A percentile compares a stretch with the other conserved stretches of the same genome.
phyloP scores from a whole-genome alignment of 352 stramenopile species.

The Phytophthora aleatoria region DNA sequence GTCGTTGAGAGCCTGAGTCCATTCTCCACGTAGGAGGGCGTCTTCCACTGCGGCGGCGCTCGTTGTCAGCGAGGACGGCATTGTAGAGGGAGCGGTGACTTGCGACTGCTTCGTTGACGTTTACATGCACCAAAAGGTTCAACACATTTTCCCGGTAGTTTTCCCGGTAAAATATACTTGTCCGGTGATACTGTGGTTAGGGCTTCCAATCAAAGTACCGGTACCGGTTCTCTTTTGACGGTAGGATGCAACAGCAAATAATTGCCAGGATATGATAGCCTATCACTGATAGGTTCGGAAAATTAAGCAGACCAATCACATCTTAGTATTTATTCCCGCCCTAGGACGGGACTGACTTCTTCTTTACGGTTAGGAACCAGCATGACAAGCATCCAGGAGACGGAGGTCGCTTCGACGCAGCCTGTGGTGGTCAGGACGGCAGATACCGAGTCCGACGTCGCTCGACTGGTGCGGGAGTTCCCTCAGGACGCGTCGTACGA shows the following conservation, averaged over 20 bases:
- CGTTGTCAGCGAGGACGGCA: constrained; percentile 11
- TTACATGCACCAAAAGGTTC: not conserved
- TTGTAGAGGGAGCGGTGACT: not conserved
- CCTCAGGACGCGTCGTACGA: constrained; percentile 15
- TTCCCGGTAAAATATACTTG: no score
- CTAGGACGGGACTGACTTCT: no score
- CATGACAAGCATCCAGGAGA: constrained; percentile 4
- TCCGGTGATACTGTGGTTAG: no score
- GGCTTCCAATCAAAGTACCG: no score
- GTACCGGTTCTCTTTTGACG: no score
- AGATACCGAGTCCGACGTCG: not conserved
- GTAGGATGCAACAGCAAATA: no score
- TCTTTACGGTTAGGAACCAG: not conserved
- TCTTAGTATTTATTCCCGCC: no score
- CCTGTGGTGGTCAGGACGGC: not conserved
- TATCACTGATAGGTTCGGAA: no score
- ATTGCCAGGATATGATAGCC: no score
- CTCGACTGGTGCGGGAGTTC: constrained; percentile 7
- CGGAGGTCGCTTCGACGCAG: not conserved
- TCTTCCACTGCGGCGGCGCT: constrained; percentile 52
- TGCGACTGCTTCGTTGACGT: constrained; percentile 25
- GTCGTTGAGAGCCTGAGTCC: constrained; percentile 51
- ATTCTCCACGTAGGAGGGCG: constrained; percentile 63
- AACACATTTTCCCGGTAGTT: not conserved
- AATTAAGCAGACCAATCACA: no score